A percentile compares a stretch with the other conserved stretches of the same genome.
phyloP scores from a whole-genome alignment of 1,284 basidiomycete genomes.

The Athelia psychrophila region DNA sequence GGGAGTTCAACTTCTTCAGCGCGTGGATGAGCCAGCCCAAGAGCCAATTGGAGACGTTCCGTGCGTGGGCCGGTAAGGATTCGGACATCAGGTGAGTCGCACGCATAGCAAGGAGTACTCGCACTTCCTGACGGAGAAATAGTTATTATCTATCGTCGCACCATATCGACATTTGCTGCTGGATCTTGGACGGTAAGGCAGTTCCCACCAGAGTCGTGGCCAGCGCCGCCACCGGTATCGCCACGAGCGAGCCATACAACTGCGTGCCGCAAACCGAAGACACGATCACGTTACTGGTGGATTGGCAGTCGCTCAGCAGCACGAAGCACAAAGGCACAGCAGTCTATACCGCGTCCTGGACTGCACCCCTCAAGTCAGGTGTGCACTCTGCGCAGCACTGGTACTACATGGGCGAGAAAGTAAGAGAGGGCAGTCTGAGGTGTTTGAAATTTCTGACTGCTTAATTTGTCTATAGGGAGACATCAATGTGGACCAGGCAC shows the following conservation, averaged over 20 bases:
- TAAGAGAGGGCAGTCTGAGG: conserved; percentile 20
- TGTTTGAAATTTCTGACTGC: neutral
- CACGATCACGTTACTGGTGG: conserved; percentile 91
- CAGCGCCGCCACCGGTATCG: conserved; percentile 86
- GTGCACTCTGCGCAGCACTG: conserved; percentile 88
- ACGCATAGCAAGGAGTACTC: neutral
- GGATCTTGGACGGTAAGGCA: conserved; percentile 84
- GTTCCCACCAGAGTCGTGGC: conserved; percentile 84
- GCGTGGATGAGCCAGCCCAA: conserved; percentile 97
- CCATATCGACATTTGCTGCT: conserved; percentile 89
- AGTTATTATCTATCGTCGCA: conserved; percentile 94
- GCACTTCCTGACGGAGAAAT: conserved; percentile 7
- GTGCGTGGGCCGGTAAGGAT: conserved; percentile 92
- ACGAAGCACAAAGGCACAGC: conserved; percentile 72
- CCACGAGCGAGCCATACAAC: conserved; percentile 81
- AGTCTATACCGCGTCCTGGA: conserved; percentile 92
- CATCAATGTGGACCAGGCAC: conserved; percentile 89
- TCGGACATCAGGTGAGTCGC: conserved; percentile 74
- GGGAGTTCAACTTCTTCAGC: conserved; percentile 91
- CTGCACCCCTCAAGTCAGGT: conserved; percentile 74
- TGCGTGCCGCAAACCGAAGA: conserved; percentile 87
- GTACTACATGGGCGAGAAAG: conserved; percentile 94
- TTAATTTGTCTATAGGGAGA: conserved; percentile 58
- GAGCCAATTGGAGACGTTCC: conserved; percentile 91
- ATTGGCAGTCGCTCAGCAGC: conserved; percentile 82